These are phyloP conservation scores for Aquilaria sinensis DNA, from an alignment of 345 rosid genomes.

Conservation along the genomic window DNA sequence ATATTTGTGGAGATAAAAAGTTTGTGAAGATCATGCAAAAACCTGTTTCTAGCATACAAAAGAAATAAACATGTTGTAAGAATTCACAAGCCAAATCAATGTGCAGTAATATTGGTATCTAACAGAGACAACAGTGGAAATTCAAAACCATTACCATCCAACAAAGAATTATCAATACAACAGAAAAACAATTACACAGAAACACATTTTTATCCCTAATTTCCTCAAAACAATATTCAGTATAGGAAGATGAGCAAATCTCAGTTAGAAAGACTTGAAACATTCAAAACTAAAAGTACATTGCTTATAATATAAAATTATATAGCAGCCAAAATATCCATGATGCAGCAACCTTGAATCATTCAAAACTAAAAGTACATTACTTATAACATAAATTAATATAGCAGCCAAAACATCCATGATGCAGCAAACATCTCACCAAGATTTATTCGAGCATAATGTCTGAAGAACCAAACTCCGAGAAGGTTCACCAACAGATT, in stretches of 20 bases:
- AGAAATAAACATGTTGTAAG: too few relatives aligned
- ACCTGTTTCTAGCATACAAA: too few relatives aligned
- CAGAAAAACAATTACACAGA: too few relatives aligned
- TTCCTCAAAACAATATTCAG: too few relatives aligned
- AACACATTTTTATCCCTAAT: too few relatives aligned
- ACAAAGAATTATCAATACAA: too few relatives aligned
- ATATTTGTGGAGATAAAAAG: too few relatives aligned
- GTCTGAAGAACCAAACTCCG: conserved; percentile 98
- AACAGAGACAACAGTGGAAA: too few relatives aligned
- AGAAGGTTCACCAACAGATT: conserved; percentile 86
- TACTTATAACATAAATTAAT: neutral
- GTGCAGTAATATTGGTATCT: too few relatives aligned
- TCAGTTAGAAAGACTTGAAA: conserved; percentile 3
- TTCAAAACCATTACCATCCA: too few relatives aligned
- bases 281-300: neutral
- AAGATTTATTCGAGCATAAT: conserved; percentile 83
- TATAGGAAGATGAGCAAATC: neutral
- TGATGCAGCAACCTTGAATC: conserved; percentile 1
- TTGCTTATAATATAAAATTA: neutral
- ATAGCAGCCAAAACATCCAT: conserved; percentile 4
- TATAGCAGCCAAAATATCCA: conserved; percentile 5
- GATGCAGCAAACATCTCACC: conserved; percentile 40
- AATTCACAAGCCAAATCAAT: too few relatives aligned
- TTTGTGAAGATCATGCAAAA: too few relatives aligned
- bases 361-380: neutral